phyloP scores from a whole-genome alignment of 441 rosid species.

The Erysimum pusillum region DNA sequence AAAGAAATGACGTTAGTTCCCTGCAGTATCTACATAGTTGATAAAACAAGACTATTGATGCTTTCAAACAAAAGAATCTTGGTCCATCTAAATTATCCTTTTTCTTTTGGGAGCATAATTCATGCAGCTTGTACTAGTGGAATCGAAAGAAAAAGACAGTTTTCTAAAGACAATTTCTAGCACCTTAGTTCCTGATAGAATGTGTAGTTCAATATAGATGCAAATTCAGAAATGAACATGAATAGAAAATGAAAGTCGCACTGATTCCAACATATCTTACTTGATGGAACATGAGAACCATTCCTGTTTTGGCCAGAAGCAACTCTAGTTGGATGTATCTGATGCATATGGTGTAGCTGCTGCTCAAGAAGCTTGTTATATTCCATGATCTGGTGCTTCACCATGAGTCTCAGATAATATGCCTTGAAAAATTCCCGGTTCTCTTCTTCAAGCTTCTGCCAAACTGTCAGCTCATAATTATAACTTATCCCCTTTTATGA shows the following conservation, averaged over 20 bases:
- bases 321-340: constrained; percentile 66
- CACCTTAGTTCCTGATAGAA: not conserved
- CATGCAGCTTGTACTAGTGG: constrained; percentile 1
- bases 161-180: too few relatives aligned
- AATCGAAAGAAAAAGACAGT: too few relatives aligned
- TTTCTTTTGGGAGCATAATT: not conserved
- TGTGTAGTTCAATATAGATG: not conserved
- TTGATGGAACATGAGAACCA: constrained; percentile 71
- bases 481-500: too few relatives aligned
- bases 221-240: not conserved
- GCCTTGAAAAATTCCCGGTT: constrained; percentile 90
- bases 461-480: constrained; percentile 59
- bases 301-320: constrained; percentile 66
- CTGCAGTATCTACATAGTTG: not conserved
- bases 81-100: not conserved
- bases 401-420: constrained; percentile 84
- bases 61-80: constrained; percentile 2
- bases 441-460: constrained; percentile 99
- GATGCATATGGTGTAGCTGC: constrained; percentile 81
- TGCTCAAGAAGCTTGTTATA: constrained; percentile 93
- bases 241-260: not conserved
- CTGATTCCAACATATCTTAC: constrained; percentile 55
- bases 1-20: constrained; percentile 27
- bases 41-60: not conserved
- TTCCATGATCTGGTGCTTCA: constrained; percentile 91